phyloP scores from a whole-genome alignment of 2,329 filamentous ascomycete genomes.

The Penicillium sclerotiorum region DNA sequence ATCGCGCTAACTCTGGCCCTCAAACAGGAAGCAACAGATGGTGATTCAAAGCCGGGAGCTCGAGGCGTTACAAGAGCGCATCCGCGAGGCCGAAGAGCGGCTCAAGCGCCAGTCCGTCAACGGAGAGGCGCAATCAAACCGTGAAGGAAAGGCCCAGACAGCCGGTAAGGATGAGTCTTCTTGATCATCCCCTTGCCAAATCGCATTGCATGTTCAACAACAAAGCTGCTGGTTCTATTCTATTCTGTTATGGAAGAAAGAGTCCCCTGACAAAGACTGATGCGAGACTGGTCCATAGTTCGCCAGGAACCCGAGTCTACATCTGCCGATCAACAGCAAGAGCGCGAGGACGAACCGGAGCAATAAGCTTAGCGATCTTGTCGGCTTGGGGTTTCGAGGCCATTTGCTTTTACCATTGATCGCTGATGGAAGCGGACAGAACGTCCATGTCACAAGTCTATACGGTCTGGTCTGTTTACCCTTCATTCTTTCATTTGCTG shows the following conservation, averaged over 20 bases:
- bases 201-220: conserved; percentile 6
- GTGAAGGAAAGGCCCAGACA: conserved; percentile 18
- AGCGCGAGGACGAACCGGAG: conserved; percentile 24
- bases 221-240: conserved; percentile 1
- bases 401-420: background rate
- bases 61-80: conserved; percentile 78
- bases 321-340: conserved; percentile 67
- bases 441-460: too few species aligned
- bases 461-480: background rate
- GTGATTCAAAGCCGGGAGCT: conserved; percentile 75
- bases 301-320: conserved; percentile 36
- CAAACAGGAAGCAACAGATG: conserved; percentile 74
- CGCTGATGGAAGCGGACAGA: background rate
- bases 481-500: background rate
- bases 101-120: conserved; percentile 53
- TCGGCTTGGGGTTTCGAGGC: background rate
- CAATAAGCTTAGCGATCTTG: background rate
- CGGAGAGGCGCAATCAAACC: conserved; percentile 5
- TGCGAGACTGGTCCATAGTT: background rate
- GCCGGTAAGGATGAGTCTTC: conserved; percentile 27
- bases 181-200: conserved; percentile 18
- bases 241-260: background rate
- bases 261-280: background rate
- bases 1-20: background rate
- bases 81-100: conserved; percentile 82